Evolutionary conservation across 495 filamentous ascomycete species (phyloP), one percentile per base, ranked within the genome.

Genomic region (Aspergillus leporis): DNA sequence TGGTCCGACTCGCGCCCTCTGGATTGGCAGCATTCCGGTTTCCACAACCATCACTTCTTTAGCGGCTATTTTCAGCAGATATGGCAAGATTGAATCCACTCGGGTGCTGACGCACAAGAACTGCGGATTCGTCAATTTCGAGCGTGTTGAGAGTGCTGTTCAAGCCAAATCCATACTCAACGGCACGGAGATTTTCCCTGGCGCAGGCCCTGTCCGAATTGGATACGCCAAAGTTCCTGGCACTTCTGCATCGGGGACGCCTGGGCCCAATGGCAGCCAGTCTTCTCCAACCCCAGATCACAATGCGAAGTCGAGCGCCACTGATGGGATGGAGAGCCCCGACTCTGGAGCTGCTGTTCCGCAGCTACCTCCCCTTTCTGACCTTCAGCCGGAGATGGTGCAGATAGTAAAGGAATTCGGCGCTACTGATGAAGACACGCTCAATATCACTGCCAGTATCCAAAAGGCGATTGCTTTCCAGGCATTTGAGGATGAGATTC

Each of bases 41-140:
- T 98, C 94, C 8, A 98, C 94, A 5, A 98, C 94, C 0, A 90
- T 92, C 25, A 93, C 91, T 16, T 97, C 94, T 2, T 72, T 98
- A 47, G 91, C 90, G 51, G 90, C 92, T 56, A 96, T 97, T 73
- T 98, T 98, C 73, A 88, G 89, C 66, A 77, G 87, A 46, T 95
- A 94, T 63, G 94, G 94, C 16, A 87, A 89, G 22, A 96, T 98
- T 65, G 85, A 93, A 63, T 97, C 93, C 16, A 92, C 91, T 36
- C 83, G 94, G 58, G 95, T 98, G 14, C 80, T 98, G 61, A 97
- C 94, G 13, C 94, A 98, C 79, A 98, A 98, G 84, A 98, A 96
- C 68, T 98, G 94, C 71, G 94, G 94, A 6, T 98, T 98, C 65
- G 92, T 98, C 69, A 98, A 98, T 72, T 98, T 96, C 64, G 91